Base-by-base conservation (phyloP, 352 stramenopile genomes). In the Blastocystis hominis region DNA sequence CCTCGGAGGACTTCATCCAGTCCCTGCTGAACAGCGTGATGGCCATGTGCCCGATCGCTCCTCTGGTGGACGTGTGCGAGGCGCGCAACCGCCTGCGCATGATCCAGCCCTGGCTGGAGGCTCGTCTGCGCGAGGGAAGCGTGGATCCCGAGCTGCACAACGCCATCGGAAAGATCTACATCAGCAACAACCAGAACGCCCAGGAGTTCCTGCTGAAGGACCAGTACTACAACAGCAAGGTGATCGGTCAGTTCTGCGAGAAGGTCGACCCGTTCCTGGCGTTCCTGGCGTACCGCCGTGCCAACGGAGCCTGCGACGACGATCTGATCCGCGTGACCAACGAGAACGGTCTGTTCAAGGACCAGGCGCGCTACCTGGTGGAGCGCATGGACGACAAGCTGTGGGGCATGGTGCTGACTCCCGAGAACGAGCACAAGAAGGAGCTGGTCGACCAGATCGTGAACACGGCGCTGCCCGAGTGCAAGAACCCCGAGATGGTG, bases 81-180 rank as follows among this genome's bases (percentile, higher is more conserved):
- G 97, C 96, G 89, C 93, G 97, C 72, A 99, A 99, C 92, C 95
- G 96, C 81, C 93, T 99, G 80, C 94, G 96, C 86, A 92, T 99
- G 86, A 91, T 99, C 47, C 96, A 99, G 92, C 95, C 95, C 47
- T 99, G 97, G 96, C 93, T 99, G 44, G 97, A 99, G 92, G 97
- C 95, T 34, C 95, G 96, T 90, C 95, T 99, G 79, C 94, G 96
- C 17, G 98, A 98, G 90, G 97, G 97, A 84, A 98, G 98, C 91
- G 98, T 95, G 13, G 96, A 99, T 89, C 95, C 95, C 38, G 95
- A 95, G 47, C 98, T 96, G 17, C 97, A 99, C 93, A 99, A 99
- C 90, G 96, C 97, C 53, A 95, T 99, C 63, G 97, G 97, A 91
- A 99, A 99, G 94, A 99, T 99, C 91, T 99, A 99, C 93, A 96